Evolutionary conservation across 1,284 basidiomycete species (phyloP).

Genomic region (Irpex sp.): DNA sequence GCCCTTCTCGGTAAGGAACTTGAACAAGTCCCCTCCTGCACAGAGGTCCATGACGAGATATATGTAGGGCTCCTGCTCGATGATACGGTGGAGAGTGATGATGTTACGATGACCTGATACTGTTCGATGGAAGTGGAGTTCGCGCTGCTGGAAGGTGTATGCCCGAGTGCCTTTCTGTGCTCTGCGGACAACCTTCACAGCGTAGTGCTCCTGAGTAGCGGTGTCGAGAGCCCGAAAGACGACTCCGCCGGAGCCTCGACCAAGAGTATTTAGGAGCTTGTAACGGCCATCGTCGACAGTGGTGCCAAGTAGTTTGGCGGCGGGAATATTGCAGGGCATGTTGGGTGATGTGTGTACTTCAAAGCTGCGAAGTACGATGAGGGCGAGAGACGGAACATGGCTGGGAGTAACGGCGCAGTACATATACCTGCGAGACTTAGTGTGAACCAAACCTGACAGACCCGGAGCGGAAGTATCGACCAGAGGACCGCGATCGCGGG

Average conservation of each 20-base stretch:
- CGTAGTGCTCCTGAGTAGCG: slow-evolving; percentile 21
- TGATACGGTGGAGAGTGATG: slow-evolving; percentile 60
- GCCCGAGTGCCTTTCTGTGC: slow-evolving; percentile 27
- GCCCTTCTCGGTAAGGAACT: slow-evolving; percentile 18
- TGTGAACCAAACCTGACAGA: neutral
- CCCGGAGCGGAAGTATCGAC: slow-evolving; percentile 1
- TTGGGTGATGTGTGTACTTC: neutral
- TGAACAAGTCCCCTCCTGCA: slow-evolving; percentile 27
- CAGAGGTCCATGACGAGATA: slow-evolving; percentile 72
- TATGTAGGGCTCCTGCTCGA: slow-evolving; percentile 45
- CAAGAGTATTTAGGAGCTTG: slow-evolving; percentile 80
- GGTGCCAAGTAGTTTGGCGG: slow-evolving; percentile 44
- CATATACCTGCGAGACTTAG: neutral
- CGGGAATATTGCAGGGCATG: slow-evolving; percentile 14
- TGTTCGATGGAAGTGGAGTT: slow-evolving; percentile 47
- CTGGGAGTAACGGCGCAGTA: neutral
- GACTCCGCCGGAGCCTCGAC: slow-evolving; percentile 90
- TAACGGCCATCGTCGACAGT: slow-evolving; percentile 74
- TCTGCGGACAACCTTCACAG: slow-evolving; percentile 29
- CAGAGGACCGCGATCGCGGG: neutral
- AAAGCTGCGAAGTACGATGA: neutral
- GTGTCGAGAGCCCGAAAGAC: slow-evolving; percentile 75
- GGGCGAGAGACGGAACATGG: neutral
- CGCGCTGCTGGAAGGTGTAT: slow-evolving; percentile 41
- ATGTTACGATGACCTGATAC: slow-evolving; percentile 49